Base-by-base conservation (phyloP, 1,284 basidiomycete genomes). In the Naganishia liquefaciens region DNA sequence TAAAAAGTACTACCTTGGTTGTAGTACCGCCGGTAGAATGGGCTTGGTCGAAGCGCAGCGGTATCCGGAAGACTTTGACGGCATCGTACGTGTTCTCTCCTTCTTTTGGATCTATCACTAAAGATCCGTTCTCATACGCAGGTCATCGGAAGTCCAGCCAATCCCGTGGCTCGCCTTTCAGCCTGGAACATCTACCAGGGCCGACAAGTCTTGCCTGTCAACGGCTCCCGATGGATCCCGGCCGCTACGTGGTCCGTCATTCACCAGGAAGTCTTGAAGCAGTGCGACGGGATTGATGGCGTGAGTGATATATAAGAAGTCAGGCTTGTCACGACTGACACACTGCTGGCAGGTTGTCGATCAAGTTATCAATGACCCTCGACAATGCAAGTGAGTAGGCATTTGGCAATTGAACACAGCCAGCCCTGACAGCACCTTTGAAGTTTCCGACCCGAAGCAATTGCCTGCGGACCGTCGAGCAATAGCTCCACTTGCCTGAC, bases 311-410 rank as follows among this genome's bases (percentile, higher is more conserved):
- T 7, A 9, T 37, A 19, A 19, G 13, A 23, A 23, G 21, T 21
- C 15, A 23, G 27, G 50, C 10, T 52, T 30, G 33, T 37, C 33
- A 7, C 3, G 3, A 27, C 51, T 42, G 23, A 54, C 39, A 33
- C 75, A 77, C 60, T 7, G 13, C 5, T 75, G 77, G 63, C 77
- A 77, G 23, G 73, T 78, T 40, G 55, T 54, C 2, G 78, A 79
- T 62, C 73, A 75, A 3, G 75, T 80, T 65, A 75, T 79, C 62
- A 74, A 71, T 57, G 73, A 78, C 50, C 78, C 79, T 2, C 71
- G 72, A 42, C 65, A 66, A 21, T 80, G 79, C 73, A 68, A 50
- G 57, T 60, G 13, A 50, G 57, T 50, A 17, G 39, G 33, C 1
- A 15, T 13, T 7, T 7, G 13, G 15, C 2, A 15, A 2, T 50